phyloP scores from a whole-genome alignment of 495 filamentous ascomycete species.

The Geopyxis carbonaria region DNA sequence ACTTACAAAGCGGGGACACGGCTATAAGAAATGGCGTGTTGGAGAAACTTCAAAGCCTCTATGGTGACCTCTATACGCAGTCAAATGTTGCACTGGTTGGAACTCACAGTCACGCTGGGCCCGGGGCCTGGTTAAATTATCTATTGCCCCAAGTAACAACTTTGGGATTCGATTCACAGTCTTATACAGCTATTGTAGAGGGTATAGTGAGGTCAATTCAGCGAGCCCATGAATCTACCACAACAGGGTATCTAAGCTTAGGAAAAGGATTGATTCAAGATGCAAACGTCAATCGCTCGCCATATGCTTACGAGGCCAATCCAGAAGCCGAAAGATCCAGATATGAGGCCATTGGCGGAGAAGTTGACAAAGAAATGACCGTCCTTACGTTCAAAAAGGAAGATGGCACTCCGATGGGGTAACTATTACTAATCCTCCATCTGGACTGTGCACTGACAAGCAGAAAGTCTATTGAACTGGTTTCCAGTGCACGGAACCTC shows the following conservation, averaged over 20 bases:
- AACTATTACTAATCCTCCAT: neutral
- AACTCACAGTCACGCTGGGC: slow-evolving; percentile 86
- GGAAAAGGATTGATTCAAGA: slow-evolving; percentile 58
- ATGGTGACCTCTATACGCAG: slow-evolving; percentile 59
- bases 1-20: slow-evolving; percentile 81
- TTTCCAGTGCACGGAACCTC: slow-evolving; percentile 91
- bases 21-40: slow-evolving; percentile 76
- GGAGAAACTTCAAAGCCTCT: slow-evolving; percentile 49
- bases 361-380: slow-evolving; percentile 79
- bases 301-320: slow-evolving; percentile 83
- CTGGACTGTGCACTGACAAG: slow-evolving; percentile 2
- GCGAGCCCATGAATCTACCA: slow-evolving; percentile 58
- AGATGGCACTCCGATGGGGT: slow-evolving; percentile 36
- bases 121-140: slow-evolving; percentile 92
- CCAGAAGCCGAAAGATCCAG: slow-evolving; percentile 56
- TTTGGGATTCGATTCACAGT: slow-evolving; percentile 74
- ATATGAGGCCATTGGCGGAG: slow-evolving; percentile 47
- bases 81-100: slow-evolving; percentile 82
- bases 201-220: slow-evolving; percentile 67
- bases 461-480: slow-evolving; percentile 53
- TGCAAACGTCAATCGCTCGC: slow-evolving; percentile 79
- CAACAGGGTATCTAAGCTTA: slow-evolving; percentile 53
- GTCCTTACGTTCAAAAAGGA: slow-evolving; percentile 65
- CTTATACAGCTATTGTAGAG: slow-evolving; percentile 78
- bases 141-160: slow-evolving; percentile 86